Evolutionary conservation across 1,284 basidiomycete species (phyloP).

Genomic region (Psilocybe mexicana): DNA sequence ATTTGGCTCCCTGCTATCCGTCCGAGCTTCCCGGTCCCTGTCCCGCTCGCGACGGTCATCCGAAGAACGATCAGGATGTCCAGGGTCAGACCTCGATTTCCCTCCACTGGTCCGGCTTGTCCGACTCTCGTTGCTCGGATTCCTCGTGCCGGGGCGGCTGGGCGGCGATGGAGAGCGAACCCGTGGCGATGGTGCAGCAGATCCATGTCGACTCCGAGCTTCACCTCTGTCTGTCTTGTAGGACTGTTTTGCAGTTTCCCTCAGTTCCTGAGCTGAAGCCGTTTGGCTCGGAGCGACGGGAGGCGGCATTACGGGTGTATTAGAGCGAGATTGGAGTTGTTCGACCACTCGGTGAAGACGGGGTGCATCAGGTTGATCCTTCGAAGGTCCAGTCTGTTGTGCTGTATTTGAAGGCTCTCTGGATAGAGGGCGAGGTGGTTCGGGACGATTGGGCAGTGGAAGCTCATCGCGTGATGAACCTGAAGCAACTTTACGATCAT

Average conservation of each 20-base stretch:
- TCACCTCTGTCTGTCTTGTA: slow-evolving; percentile 41
- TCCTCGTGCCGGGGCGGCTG: slow-evolving; percentile 67
- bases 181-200: slow-evolving; percentile 57
- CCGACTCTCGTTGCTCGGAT: slow-evolving; percentile 71
- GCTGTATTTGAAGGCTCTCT: slow-evolving; percentile 19
- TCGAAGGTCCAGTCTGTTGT: slow-evolving; percentile 23
- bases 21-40: slow-evolving; percentile 39
- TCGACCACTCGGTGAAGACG: slow-evolving; percentile 35
- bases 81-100: slow-evolving; percentile 54
- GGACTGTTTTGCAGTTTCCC: slow-evolving; percentile 72
- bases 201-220: slow-evolving; percentile 45
- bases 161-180: slow-evolving; percentile 66
- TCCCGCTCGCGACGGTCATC: slow-evolving; percentile 58
- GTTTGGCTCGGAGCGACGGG: slow-evolving; percentile 80
- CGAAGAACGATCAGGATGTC: slow-evolving; percentile 42
- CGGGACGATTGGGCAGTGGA: neutral
- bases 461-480: slow-evolving; percentile 12
- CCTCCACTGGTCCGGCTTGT: slow-evolving; percentile 69
- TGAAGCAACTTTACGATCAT: slow-evolving; percentile 14
- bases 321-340: slow-evolving; percentile 32
- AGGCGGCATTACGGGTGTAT: slow-evolving; percentile 68
- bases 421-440: slow-evolving; percentile 15
- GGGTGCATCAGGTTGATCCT: slow-evolving; percentile 45
- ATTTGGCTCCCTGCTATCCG: slow-evolving; percentile 28
- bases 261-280: slow-evolving; percentile 74